phyloP scores from a whole-genome alignment of 2,329 filamentous ascomycete genomes.

The Penicillium sp. region DNA sequence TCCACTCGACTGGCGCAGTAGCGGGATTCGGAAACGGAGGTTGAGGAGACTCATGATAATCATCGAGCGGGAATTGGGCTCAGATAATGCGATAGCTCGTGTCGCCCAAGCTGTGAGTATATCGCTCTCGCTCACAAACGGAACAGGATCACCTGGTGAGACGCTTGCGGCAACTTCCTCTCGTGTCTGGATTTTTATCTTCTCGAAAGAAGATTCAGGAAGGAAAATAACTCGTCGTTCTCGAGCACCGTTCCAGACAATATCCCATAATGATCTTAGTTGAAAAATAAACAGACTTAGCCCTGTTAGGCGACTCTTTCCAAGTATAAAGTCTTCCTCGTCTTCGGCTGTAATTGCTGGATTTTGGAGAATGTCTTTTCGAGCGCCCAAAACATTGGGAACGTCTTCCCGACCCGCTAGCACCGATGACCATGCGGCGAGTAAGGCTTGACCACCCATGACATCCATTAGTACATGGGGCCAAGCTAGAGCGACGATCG shows the following conservation, averaged over 20 bases:
- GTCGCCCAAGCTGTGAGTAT: slow-evolving; percentile 10
- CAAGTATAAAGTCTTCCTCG: slow-evolving; percentile 4
- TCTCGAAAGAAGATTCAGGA: slow-evolving; percentile 1
- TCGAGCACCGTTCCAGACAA: slow-evolving; percentile 1
- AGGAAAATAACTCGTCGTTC: slow-evolving; percentile 5
- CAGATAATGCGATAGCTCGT: slow-evolving; percentile 2
- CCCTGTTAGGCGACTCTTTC: slow-evolving; percentile 2
- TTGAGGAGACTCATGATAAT: slow-evolving; percentile 9
- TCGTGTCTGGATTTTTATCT: neutral
- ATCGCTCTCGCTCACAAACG: slow-evolving; percentile 11
- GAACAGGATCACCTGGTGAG: neutral
- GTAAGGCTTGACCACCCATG: slow-evolving; percentile 5
- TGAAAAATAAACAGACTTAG: slow-evolving; percentile 1
- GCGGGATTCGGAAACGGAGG: slow-evolving; percentile 1
- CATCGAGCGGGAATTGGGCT: slow-evolving; percentile 3
- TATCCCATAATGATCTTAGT: slow-evolving; percentile 10
- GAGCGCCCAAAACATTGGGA: slow-evolving; percentile 5
- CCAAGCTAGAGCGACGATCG: slow-evolving; percentile 9
- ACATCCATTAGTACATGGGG: slow-evolving; percentile 14
- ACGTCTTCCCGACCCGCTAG: slow-evolving; percentile 7
- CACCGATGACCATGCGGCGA: slow-evolving; percentile 10
- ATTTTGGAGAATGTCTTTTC: slow-evolving; percentile 7
- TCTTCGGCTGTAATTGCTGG: neutral
- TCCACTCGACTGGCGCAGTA: neutral
- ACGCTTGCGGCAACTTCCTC: neutral